These are phyloP conservation scores for Cystofilobasidium macerans DNA, from an alignment of 768 basidiomycete species.

Conservation along the genomic window DNA sequence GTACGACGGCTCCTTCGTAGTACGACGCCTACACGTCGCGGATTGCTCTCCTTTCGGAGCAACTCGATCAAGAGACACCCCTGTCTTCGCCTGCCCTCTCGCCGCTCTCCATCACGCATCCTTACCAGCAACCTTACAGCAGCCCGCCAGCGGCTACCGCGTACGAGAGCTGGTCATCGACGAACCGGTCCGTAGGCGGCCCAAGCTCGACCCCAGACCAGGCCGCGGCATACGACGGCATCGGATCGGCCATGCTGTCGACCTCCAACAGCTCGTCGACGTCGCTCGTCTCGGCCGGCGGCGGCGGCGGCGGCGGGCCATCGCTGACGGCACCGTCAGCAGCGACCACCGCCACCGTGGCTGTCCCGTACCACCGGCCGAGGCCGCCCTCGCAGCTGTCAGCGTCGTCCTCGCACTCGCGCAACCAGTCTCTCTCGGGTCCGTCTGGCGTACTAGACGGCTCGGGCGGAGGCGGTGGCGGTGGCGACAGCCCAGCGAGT, in stretches of 20 bases:
- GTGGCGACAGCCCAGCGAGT: background rate
- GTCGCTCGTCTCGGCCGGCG: background rate
- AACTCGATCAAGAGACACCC: background rate
- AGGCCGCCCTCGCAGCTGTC: background rate
- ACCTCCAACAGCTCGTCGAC: background rate
- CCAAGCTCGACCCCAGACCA: too few species aligned
- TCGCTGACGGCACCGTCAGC: background rate
- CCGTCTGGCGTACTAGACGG: too few species aligned
- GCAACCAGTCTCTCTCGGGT: background rate
- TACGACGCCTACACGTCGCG: slow-evolving; percentile 13
- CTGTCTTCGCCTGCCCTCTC: background rate
- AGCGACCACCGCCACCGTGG: background rate
- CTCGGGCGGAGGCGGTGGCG: too few species aligned
- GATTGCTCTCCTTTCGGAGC: background rate
- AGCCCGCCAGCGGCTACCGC: too few species aligned
- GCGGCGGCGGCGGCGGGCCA: too few species aligned
- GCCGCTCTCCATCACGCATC: background rate
- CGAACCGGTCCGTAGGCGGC: too few species aligned
- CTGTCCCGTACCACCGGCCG: background rate
- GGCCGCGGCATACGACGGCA: background rate
- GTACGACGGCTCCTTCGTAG: background rate
- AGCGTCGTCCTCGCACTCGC: background rate
- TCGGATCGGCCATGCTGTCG: slow-evolving; percentile 1
- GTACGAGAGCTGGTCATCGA: too few species aligned
- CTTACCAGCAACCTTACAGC: too few species aligned